A percentile compares a stretch with the other conserved stretches of the same genome.
Conservation (phyloP, 208 protist species). For the Endotrypanum monterogeii region DNA sequence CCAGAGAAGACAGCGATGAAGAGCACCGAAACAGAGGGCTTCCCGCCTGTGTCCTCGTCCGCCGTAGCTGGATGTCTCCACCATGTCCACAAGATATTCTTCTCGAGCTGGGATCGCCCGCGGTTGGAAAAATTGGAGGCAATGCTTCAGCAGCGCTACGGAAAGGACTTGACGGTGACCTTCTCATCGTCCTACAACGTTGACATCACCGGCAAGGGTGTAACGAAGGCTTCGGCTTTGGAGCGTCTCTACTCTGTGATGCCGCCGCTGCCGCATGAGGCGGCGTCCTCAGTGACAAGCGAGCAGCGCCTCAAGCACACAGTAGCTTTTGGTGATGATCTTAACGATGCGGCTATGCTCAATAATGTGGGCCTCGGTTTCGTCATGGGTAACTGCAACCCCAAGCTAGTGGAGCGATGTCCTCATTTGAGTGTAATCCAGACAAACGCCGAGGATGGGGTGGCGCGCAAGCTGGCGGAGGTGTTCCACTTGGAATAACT, state of each 20-base stretch:
- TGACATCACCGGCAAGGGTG: constrained; percentile 28
- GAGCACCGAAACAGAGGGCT: constrained; percentile 16
- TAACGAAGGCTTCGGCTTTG: constrained; percentile 34
- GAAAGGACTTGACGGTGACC: constrained; percentile 28
- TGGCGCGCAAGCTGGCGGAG: constrained; percentile 57
- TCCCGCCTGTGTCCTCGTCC: background rate
- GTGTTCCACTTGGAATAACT: constrained; percentile 42
- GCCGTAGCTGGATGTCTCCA: constrained; percentile 14
- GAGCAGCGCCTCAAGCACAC: constrained; percentile 39
- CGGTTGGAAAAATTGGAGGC: constrained; percentile 33
- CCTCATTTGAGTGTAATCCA: constrained; percentile 67
- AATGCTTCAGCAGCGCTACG: constrained; percentile 37
- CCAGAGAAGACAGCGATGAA: background rate
- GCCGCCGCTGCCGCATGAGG: constrained; percentile 33
- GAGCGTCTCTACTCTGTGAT: constrained; percentile 33
- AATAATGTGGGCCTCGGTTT: constrained; percentile 48
- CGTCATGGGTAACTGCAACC: constrained; percentile 68
- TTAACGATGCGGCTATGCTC: constrained; percentile 76
- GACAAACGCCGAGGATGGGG: constrained; percentile 57
- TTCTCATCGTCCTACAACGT: constrained; percentile 40
- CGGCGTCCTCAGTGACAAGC: constrained; percentile 6
- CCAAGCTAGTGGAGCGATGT: constrained; percentile 42
- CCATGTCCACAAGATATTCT: constrained; percentile 59
- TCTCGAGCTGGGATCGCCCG: constrained; percentile 47
- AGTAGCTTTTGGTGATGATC: constrained; percentile 66